Base-by-base conservation (phyloP, 2,329 filamentous ascomycete genomes). In the Fusarium chaquense region DNA sequence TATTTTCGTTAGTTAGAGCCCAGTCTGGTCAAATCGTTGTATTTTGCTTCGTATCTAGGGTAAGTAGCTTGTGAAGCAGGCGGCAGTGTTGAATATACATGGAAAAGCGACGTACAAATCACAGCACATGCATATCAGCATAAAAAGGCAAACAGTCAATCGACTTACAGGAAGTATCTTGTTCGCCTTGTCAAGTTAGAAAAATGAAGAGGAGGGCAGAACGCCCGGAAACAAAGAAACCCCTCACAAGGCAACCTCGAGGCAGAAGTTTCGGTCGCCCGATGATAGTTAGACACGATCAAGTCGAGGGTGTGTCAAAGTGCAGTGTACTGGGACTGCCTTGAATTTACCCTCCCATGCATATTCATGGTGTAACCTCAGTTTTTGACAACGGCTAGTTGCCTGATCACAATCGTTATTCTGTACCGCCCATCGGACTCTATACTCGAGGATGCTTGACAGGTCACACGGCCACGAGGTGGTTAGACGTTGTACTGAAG, bases 381-480 rank as follows among this genome's bases (percentile, higher is more conserved):
- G 16, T 30, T 33, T 57, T 57, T 51, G 56, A 58, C 64, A 58
- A 59, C 63, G 51, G 46, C 33, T 41, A 30, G 63, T 63, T 67
- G 64, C 58, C 63, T 63, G 28, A 58, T 52, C 24, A 24, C 26
- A 47, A 40, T 63, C 51, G 36, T 26, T 38, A 16, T 47, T 40
- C 35, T 44, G 43, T 44, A 45, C 47, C 26, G 38, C 46, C 24
- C 20, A 43, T 52, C 43, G 45, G 41, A 35, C 45, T 53, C 32
- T 41, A 35, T 43, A 58, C 32, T 47, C 38, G 47, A 62, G 20
- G 35, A 32, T 33, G 36, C 46, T 45, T 53, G 38, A 51, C 44
- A 59, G 45, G 55, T 65, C 51, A 62, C 65, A 69, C 61, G 47
- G 60, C 53, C 56, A 67, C 66, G 62, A 65, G 56, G 65, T 46